These are phyloP conservation scores for Coemansia sp. DNA, from an alignment of 192 early-diverging fungal species.

Conservation along the genomic window DNA sequence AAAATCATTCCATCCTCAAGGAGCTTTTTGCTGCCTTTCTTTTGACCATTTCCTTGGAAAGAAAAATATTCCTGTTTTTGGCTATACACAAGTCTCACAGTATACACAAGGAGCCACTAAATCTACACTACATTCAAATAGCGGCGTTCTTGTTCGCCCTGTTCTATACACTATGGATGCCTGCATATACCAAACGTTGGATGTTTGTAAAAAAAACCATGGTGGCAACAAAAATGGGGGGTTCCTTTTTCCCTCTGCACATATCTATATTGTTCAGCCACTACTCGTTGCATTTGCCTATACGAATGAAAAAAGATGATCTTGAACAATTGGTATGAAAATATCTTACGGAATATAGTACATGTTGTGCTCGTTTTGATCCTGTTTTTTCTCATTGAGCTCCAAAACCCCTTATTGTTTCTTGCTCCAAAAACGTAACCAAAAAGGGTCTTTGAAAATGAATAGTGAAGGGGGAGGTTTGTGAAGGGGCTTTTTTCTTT, in stretches of 20 bases:
- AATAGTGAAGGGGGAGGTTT: neutral
- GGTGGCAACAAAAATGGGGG: too few relatives aligned
- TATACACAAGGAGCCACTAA: neutral
- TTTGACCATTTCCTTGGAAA: too few relatives aligned
- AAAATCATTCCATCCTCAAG: too few relatives aligned
- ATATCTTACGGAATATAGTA: neutral
- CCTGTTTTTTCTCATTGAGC: neutral
- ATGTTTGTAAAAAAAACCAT: neutral
- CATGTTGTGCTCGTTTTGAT: neutral
- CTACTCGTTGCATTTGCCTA: neutral
- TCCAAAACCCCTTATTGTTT: neutral
- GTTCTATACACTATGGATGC: neutral
- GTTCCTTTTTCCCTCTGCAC: neutral
- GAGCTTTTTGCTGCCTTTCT: too few relatives aligned
- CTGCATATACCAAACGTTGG: neutral
- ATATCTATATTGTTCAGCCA: neutral
- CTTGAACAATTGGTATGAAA: neutral
- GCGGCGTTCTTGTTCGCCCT: neutral
- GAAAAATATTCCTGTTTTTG: neutral
- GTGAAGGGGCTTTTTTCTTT: too few relatives aligned
- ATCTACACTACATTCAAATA: conserved; percentile 1
- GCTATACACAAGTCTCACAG: neutral
- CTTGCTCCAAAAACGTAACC: too few relatives aligned
- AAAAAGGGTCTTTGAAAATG: too few relatives aligned
- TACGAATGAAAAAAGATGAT: neutral